Conservation (phyloP, 2,329 filamentous ascomycete species). For the Nannizziopsis barbatae region DNA sequence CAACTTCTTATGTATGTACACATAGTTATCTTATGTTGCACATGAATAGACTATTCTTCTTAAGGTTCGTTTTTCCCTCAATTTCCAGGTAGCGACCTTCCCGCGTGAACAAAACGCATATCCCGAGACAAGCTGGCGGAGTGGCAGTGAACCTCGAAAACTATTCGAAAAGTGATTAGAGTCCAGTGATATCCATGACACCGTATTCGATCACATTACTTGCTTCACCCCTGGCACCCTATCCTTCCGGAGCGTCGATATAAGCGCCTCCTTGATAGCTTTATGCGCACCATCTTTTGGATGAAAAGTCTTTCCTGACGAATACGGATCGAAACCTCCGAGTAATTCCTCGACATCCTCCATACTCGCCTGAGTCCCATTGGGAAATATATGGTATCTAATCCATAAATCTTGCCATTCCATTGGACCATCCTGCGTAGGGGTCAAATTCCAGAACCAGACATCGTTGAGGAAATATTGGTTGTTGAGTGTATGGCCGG, state of each 20-base stretch:
- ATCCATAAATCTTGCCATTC: no score
- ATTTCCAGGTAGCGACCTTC: no score
- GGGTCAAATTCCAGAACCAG: constrained; percentile 2
- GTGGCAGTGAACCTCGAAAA: no score
- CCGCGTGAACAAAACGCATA: no score
- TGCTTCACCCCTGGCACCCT: constrained; percentile 1
- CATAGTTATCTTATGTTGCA: background rate
- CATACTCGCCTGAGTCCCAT: background rate
- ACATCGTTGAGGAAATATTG: constrained; percentile 5
- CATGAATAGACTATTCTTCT: background rate
- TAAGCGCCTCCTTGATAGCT: constrained; percentile 1
- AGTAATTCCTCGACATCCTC: background rate
- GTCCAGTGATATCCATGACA: no score
- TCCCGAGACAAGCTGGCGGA: no score
- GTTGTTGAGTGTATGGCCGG: background rate
- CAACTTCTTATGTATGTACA: background rate
- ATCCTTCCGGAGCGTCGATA: background rate
- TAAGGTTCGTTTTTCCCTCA: background rate
- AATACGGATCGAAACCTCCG: background rate
- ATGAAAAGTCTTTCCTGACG: background rate
- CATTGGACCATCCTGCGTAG: background rate
- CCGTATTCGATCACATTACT: background rate
- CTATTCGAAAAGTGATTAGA: no score
- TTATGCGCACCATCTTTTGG: background rate
- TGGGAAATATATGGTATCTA: background rate